Evolutionary conservation across 192 early-diverging fungal species (phyloP).

Genomic region (Rhizophlyctis rosea): DNA sequence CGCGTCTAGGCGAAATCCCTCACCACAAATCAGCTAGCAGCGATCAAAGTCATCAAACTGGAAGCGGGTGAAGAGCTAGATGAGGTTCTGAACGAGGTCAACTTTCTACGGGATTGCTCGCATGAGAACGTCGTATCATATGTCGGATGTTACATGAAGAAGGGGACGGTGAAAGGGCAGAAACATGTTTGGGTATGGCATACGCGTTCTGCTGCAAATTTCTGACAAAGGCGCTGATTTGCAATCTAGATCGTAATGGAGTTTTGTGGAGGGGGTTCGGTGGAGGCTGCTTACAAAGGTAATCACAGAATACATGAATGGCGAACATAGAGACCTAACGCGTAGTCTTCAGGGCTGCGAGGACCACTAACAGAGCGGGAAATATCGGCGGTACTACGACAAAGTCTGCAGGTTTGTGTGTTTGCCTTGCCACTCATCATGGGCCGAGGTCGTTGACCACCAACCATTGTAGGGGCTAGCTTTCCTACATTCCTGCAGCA

Average conservation of each 20-base stretch:
- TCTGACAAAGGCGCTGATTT: constrained; percentile 2
- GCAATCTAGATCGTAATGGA: constrained; percentile 54
- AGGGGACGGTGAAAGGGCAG: constrained; percentile 46
- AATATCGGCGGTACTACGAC: constrained; percentile 42
- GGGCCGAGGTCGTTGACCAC: no score
- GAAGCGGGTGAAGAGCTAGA: constrained; percentile 57
- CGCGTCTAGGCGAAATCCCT: constrained; percentile 31
- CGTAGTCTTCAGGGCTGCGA: constrained; percentile 42
- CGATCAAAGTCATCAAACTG: constrained; percentile 57
- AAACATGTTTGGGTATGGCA: constrained; percentile 48
- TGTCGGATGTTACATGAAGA: constrained; percentile 55
- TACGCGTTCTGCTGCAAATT: neutral
- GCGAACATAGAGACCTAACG: no score
- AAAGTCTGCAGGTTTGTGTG: constrained; percentile 38
- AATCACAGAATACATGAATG: no score
- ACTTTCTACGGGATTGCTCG: constrained; percentile 53
- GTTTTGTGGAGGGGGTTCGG: constrained; percentile 59
- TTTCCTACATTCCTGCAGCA: constrained; percentile 49
- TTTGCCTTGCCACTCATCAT: neutral
- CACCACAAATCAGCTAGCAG: constrained; percentile 38
- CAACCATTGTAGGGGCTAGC: constrained; percentile 50
- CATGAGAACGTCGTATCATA: constrained; percentile 55
- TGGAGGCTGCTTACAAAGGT: constrained; percentile 55
- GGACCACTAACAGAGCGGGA: constrained; percentile 40
- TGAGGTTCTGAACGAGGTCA: constrained; percentile 59